These are phyloP conservation scores for Aechmea fasciata DNA, from an alignment of 176 grass and related monocot genomes.

Conservation along the genomic window DNA sequence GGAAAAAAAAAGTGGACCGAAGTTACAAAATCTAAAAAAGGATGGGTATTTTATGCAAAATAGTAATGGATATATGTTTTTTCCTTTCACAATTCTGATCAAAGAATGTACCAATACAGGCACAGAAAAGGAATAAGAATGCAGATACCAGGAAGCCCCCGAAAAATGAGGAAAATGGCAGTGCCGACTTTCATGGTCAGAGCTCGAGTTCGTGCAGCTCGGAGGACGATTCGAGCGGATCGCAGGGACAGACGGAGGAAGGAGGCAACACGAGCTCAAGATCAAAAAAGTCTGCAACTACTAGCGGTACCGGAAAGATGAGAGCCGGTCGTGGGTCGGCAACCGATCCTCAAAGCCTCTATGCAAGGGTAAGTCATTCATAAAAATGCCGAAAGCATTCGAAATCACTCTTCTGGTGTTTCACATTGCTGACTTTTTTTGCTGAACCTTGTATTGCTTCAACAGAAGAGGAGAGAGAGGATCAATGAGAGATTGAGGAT, in stretches of 20 bases:
- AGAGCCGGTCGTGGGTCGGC: constrained; percentile 48
- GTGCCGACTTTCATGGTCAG: constrained; percentile 27
- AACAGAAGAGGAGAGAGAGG: constrained; percentile 95
- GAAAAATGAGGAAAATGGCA: constrained; percentile 20
- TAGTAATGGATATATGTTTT: no score
- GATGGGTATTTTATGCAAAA: no score
- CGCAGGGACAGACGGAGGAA: constrained; percentile 11
- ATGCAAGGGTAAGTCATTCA: constrained; percentile 62
- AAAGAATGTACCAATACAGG: constrained; percentile 27
- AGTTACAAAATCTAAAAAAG: no score
- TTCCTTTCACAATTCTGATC: background rate
- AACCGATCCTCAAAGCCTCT: constrained; percentile 75
- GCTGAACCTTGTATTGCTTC: constrained; percentile 11
- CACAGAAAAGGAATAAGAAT: constrained; percentile 44
- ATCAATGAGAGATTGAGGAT: constrained; percentile 85
- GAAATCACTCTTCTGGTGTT: background rate
- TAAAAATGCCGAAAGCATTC: background rate
- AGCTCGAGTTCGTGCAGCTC: constrained; percentile 69
- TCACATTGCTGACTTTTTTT: background rate
- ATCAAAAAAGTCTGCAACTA: constrained; percentile 21
- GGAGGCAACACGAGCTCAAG: constrained; percentile 31
- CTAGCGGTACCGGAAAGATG: constrained; percentile 11
- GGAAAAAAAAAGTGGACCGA: no score
- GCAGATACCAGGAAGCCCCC: constrained; percentile 17
- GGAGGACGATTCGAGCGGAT: constrained; percentile 43